A percentile compares a stretch with the other conserved stretches of the same genome.
phyloP scores from a whole-genome alignment of 2,329 filamentous ascomycete genomes.

The Pyrenochaeta sp. region DNA sequence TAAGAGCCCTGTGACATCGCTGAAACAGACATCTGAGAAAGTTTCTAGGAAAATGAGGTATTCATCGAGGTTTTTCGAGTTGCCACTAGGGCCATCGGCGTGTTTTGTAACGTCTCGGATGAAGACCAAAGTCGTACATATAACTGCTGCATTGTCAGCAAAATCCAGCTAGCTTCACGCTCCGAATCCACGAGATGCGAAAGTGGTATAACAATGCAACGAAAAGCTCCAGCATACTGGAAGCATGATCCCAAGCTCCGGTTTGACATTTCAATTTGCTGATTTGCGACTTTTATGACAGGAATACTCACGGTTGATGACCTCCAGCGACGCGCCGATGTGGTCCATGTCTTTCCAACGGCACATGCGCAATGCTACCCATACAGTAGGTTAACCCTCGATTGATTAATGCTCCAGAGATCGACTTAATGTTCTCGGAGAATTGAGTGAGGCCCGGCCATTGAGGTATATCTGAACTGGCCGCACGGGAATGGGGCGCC shows the following conservation, averaged over 20 bases:
- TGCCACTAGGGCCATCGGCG: slow-evolving; percentile 2
- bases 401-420: not conserved
- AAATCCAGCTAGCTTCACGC: not conserved
- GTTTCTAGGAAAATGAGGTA: slow-evolving; percentile 21
- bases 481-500: not conserved
- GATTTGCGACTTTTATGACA: not conserved
- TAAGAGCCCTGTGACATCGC: slow-evolving; percentile 16
- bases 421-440: too few species aligned
- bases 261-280: not conserved
- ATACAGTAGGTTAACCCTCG: not conserved
- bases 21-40: slow-evolving; percentile 22
- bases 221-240: too few species aligned
- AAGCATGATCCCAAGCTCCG: too few species aligned
- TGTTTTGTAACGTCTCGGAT: slow-evolving; percentile 22
- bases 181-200: too few species aligned
- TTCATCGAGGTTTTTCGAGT: slow-evolving; percentile 7
- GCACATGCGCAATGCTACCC: not conserved
- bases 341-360: slow-evolving; percentile 11
- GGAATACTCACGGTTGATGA: slow-evolving; percentile 13
- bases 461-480: not conserved
- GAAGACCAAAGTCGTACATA: slow-evolving; percentile 24
- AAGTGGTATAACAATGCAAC: too few species aligned
- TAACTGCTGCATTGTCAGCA: slow-evolving; percentile 1
- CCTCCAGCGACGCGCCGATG: slow-evolving; percentile 15
- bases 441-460: not conserved